phyloP scores from a whole-genome alignment of 1,284 basidiomycete species.

The Cutaneotrichosporon sp. region DNA sequence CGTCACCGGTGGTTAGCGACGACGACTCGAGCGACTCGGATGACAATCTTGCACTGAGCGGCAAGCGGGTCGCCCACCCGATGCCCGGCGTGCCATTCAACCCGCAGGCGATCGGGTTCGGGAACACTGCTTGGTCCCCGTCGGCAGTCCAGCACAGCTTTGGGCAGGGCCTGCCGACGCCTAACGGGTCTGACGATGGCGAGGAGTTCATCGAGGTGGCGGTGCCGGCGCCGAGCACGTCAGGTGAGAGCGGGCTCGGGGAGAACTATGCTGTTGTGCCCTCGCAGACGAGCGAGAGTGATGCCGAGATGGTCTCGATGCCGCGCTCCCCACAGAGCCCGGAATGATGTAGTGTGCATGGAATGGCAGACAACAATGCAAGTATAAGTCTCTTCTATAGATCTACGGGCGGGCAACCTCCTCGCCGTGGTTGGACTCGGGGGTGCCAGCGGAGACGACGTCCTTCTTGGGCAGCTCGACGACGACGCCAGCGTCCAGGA shows the following conservation, averaged over 20 bases:
- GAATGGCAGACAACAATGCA: constrained; percentile 3
- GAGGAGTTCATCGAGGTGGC: constrained; percentile 3
- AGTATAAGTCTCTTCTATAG: neutral
- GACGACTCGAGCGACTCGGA: constrained; percentile 5
- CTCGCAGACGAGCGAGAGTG: neutral
- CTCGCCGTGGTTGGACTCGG: neutral
- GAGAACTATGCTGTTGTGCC: constrained; percentile 23
- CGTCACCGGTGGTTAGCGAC: constrained; percentile 23
- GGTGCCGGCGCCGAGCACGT: neutral
- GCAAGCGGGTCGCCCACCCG: neutral
- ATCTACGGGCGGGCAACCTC: constrained; percentile 1
- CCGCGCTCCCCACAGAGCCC: constrained; percentile 9
- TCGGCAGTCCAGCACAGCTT: constrained; percentile 3
- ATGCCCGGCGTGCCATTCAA: constrained; percentile 1
- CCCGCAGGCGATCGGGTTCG: constrained; percentile 28
- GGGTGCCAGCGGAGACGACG: constrained; percentile 8
- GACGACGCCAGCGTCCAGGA: constrained; percentile 41
- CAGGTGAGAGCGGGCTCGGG: constrained; percentile 21
- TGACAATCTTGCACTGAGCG: constrained; percentile 13
- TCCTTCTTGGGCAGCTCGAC: constrained; percentile 33
- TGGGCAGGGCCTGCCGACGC: constrained; percentile 12
- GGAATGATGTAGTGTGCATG: neutral
- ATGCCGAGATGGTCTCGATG: constrained; percentile 22
- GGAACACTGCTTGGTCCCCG: constrained; percentile 38
- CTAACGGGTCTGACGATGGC: constrained; percentile 10